These are phyloP conservation scores for Talaromyces thailandensis DNA, from an alignment of 495 filamentous ascomycete species.

Conservation along the genomic window DNA sequence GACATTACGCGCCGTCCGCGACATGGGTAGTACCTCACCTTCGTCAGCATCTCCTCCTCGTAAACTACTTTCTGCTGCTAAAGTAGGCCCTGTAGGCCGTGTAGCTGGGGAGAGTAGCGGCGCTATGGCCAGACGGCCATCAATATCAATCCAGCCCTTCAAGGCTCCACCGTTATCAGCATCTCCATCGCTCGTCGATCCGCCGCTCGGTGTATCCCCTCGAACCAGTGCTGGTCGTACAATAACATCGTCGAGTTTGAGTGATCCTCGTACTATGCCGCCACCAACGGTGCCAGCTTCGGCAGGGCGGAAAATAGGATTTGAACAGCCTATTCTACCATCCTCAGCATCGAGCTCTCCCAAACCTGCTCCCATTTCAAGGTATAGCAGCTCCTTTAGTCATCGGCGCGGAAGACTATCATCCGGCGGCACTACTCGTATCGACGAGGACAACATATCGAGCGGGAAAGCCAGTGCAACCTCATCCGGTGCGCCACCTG, in stretches of 20 bases:
- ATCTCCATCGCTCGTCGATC: constrained; percentile 61
- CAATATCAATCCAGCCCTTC: constrained; percentile 88
- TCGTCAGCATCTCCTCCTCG: constrained; percentile 50
- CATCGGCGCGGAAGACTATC: constrained; percentile 71
- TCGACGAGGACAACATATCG: constrained; percentile 76
- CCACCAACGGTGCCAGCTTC: constrained; percentile 39
- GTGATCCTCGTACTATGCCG: constrained; percentile 55
- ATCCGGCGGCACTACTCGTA: constrained; percentile 58
- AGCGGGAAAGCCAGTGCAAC: constrained; percentile 80
- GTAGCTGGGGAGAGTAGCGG: constrained; percentile 47
- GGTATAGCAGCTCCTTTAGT: constrained; percentile 80
- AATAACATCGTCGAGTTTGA: constrained; percentile 52
- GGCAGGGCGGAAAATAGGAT: constrained; percentile 25
- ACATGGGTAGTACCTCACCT: constrained; percentile 39
- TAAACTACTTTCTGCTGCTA: constrained; percentile 49
- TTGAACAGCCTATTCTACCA: constrained; percentile 44
- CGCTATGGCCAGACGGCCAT: constrained; percentile 60
- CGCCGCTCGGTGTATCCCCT: constrained; percentile 49
- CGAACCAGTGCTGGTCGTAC: constrained; percentile 46
- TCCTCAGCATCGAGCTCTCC: constrained; percentile 64
- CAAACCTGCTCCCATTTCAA: constrained; percentile 58
- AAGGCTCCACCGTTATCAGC: constrained; percentile 89
- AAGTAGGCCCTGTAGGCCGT: constrained; percentile 49
- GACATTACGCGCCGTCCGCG: constrained; percentile 61
- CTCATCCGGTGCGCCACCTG: constrained; percentile 75